Evolutionary conservation across 164 flowering plant species (phyloP), one percentile per base, ranked within the genome.

Genomic region (Dillenia suffruticosa): DNA sequence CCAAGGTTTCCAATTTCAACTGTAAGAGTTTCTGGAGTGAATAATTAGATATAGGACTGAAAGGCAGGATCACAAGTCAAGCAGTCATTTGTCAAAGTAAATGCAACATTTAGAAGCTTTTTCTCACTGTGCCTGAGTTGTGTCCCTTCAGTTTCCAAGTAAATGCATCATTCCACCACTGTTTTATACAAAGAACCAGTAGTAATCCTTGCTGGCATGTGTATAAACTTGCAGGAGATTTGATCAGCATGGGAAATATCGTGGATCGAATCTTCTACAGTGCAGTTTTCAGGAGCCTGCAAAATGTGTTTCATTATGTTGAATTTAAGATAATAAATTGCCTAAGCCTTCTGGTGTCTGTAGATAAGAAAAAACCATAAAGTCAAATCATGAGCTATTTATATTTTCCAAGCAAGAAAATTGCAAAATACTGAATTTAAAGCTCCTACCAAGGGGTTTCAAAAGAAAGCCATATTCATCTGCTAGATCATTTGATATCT

Each of bases 61-160:
- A 82, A 72, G 44, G 67, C 81, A 69, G 97, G 99, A 79, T 95
- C 92, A 52, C 99, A 97, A 59, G 94, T 95, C 79, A 92, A 79
- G 79, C 90, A 89, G 71, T 95, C 99, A 80, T 88, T 95, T 67
- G 80, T 83, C 72, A 95, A 65, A 69, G 92, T 75, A 81, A 95
- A 95, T 74, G 92, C 79, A 73, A 90, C 97, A 76, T 90, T 95
- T 59, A 95, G 72, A 63, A 90, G 77, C 85, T 83, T 95, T 84
- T 95, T 95, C 77, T 95, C 99, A 75, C 89, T 95, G 72, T 96
- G 87, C 53, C 97, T 78, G 56, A 95, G 96, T 70, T 92, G 97
- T 81, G 92, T 92, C 99, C 99, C 99, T 95, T 84, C 85, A 82
- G 61, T 74, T 72, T 49, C 53, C 70, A 76, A 67, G 40, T 32